phyloP scores from a whole-genome alignment of 2,329 filamentous ascomycete genomes.

The Ophiostoma ips region DNA sequence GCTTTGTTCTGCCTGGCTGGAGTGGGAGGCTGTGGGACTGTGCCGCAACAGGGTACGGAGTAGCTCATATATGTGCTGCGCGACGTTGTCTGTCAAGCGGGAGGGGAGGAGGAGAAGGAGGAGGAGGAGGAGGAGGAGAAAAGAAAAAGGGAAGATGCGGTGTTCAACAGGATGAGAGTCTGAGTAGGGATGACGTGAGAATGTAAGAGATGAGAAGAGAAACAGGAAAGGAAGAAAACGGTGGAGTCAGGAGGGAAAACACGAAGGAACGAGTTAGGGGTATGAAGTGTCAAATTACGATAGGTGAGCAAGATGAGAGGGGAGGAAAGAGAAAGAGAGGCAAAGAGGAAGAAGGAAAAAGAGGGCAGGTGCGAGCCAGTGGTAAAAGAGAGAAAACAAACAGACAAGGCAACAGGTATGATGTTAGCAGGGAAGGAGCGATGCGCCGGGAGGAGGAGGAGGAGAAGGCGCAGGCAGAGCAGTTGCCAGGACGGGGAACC shows the following conservation, averaged over 20 bases:
- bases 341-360: background rate
- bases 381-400: background rate
- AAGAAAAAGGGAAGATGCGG: too few species aligned
- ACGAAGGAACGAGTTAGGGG: background rate
- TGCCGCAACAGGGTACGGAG: too few species aligned
- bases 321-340: background rate
- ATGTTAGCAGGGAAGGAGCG: background rate
- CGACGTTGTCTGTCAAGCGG: too few species aligned
- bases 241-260: background rate
- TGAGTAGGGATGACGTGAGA: background rate
- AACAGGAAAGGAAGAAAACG: background rate
- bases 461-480: background rate
- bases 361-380: too few species aligned
- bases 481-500: background rate
- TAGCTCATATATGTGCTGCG: too few species aligned
- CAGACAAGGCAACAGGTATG: background rate
- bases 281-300: background rate
- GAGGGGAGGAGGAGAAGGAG: too few species aligned
- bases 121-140: background rate
- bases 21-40: too few species aligned
- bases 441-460: background rate
- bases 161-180: background rate
- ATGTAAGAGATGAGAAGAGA: background rate
- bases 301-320: too few species aligned
- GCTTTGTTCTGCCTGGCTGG: too few species aligned